A percentile compares a stretch with the other conserved stretches of the same genome.
These are phyloP conservation scores for Arthrocladium fulminans DNA, from an alignment of 2,329 filamentous ascomycete species.

Conservation along the genomic window DNA sequence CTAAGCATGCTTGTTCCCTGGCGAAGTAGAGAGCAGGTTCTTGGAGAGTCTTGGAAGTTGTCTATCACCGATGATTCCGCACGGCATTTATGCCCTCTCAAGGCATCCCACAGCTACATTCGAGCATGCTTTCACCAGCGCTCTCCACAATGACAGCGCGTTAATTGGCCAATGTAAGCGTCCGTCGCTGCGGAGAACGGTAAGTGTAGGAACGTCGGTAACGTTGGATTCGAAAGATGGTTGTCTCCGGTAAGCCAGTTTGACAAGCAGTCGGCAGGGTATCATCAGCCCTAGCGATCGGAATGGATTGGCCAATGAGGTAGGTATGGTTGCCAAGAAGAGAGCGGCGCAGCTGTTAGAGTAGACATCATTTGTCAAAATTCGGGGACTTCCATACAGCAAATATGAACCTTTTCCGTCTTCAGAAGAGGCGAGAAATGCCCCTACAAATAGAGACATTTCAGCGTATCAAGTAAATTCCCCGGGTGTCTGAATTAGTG, in stretches of 20 bases:
- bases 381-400: no score
- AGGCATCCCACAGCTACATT: not conserved
- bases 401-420: no score
- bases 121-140: not conserved
- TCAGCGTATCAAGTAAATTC: no score
- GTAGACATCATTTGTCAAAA: no score
- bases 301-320: not conserved
- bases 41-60: not conserved
- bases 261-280: no score
- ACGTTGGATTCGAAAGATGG: not conserved
- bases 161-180: not conserved
- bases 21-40: not conserved
- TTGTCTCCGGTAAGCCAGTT: not conserved
- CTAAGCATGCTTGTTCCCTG: constrained; percentile 1
- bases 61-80: not conserved
- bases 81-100: not conserved
- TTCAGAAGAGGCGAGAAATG: no score
- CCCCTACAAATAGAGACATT: no score
- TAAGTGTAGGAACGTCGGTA: not conserved
- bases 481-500: no score
- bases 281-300: no score
- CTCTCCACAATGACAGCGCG: no score
- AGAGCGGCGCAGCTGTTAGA: not conserved
- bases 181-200: not conserved
- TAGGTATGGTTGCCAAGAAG: not conserved